These are phyloP conservation scores for Mycena sanguinolenta DNA, from an alignment of 768 basidiomycete genomes.

Conservation along the genomic window DNA sequence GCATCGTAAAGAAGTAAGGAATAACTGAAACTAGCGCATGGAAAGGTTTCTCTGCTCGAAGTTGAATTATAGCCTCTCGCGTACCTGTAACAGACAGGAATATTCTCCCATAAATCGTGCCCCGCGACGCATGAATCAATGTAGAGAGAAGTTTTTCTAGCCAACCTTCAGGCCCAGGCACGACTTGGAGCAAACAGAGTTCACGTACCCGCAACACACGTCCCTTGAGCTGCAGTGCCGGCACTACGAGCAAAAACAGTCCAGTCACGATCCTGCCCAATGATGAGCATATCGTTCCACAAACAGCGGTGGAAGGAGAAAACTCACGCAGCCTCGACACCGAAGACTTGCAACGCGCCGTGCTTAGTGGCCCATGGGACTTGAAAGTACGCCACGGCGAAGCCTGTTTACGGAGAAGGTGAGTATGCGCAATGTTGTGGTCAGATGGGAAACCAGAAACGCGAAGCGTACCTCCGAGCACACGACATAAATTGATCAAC, in stretches of 20 bases:
- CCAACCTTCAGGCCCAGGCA: too few species aligned
- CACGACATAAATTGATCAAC: slow-evolving; percentile 65
- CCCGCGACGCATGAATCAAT: too few species aligned
- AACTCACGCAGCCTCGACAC: slow-evolving; percentile 67
- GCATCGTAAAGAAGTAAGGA: too few species aligned
- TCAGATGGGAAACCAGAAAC: too few species aligned
- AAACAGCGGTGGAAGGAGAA: not conserved
- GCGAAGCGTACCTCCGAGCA: slow-evolving; percentile 60
- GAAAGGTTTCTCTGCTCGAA: too few species aligned
- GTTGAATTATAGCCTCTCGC: too few species aligned
- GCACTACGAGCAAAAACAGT: slow-evolving; percentile 64
- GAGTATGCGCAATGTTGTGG: not conserved
- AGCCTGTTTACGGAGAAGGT: slow-evolving; percentile 44
- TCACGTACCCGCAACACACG: slow-evolving; percentile 54
- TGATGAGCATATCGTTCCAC: not conserved
- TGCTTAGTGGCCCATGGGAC: slow-evolving; percentile 66
- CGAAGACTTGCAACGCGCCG: slow-evolving; percentile 68
- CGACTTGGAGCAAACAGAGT: too few species aligned
- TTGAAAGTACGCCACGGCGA: slow-evolving; percentile 71
- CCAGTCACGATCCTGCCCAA: slow-evolving; percentile 62
- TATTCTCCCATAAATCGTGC: too few species aligned
- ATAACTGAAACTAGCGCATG: too few species aligned
- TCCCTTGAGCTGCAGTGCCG: slow-evolving; percentile 61
- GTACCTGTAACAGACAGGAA: too few species aligned
- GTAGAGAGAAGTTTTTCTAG: too few species aligned